These are phyloP conservation scores for Leucosporidium scottii DNA, from an alignment of 768 basidiomycete genomes.

Conservation along the genomic window DNA sequence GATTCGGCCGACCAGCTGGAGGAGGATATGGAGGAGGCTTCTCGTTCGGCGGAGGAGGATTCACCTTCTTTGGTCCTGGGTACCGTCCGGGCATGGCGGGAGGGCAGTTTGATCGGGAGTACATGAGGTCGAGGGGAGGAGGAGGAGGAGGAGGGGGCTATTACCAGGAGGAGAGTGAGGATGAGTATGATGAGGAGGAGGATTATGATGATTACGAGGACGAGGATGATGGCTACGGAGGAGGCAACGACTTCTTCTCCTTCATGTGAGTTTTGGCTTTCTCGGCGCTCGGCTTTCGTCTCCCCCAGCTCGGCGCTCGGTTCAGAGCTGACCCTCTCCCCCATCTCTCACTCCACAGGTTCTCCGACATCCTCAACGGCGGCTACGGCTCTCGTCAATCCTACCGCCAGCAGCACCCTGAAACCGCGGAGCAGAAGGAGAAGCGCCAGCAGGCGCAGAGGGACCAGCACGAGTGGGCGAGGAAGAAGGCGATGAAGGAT, in stretches of 20 bases:
- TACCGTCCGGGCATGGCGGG: too few relatives aligned
- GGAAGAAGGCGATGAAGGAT: slow-evolving; percentile 38
- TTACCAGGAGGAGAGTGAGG: slow-evolving; percentile 36
- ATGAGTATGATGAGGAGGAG: slow-evolving; percentile 43
- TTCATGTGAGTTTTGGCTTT: background rate
- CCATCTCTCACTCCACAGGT: slow-evolving; percentile 44
- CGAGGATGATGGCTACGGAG: background rate
- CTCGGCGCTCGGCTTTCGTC: too few relatives aligned
- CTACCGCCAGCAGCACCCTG: slow-evolving; percentile 5
- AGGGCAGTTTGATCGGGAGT: too few relatives aligned
- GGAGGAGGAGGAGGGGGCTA: slow-evolving; percentile 1
- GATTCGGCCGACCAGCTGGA: background rate
- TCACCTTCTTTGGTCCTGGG: too few relatives aligned
- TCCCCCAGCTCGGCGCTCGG: too few relatives aligned
- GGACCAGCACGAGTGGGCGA: slow-evolving; percentile 37
- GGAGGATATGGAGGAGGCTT: background rate
- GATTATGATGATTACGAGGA: slow-evolving; percentile 40
- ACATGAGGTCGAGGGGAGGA: too few relatives aligned
- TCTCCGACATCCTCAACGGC: slow-evolving; percentile 48
- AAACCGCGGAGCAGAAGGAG: slow-evolving; percentile 51
- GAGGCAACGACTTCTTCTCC: background rate
- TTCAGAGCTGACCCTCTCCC: slow-evolving; percentile 36
- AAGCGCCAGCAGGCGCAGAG: slow-evolving; percentile 37
- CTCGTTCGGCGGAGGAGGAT: too few relatives aligned
- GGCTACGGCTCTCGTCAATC: slow-evolving; percentile 37